phyloP scores from a whole-genome alignment of 495 filamentous ascomycete genomes.

The Lasiosphaeris hirsuta region DNA sequence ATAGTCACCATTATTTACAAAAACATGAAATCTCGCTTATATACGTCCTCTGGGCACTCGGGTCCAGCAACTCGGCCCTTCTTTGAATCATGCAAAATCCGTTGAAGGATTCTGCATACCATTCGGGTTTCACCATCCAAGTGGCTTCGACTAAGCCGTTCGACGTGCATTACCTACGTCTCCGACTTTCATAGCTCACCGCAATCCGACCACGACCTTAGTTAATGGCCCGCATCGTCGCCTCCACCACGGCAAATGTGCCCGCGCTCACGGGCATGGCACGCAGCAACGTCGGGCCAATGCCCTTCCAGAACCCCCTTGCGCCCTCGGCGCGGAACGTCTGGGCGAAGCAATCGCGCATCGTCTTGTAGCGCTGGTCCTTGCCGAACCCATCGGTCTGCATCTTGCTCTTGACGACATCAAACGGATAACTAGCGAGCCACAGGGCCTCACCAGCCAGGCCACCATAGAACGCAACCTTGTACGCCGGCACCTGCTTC shows the following conservation, averaged over 20 bases:
- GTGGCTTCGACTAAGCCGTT: too few species aligned
- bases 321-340: slow-evolving; percentile 73
- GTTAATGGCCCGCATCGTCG: slow-evolving; percentile 59
- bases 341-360: slow-evolving; percentile 88
- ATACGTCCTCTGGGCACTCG: neutral
- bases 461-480: slow-evolving; percentile 89
- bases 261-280: slow-evolving; percentile 97
- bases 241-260: slow-evolving; percentile 82
- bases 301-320: slow-evolving; percentile 92
- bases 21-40: neutral
- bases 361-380: slow-evolving; percentile 66
- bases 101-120: neutral
- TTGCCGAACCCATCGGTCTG: slow-evolving; percentile 84
- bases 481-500: slow-evolving; percentile 72
- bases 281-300: slow-evolving; percentile 88
- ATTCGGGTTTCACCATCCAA: too few species aligned
- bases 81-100: neutral
- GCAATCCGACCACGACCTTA: slow-evolving; percentile 14
- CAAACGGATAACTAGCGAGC: slow-evolving; percentile 89
- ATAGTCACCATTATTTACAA: slow-evolving; percentile 18
- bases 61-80: too few species aligned
- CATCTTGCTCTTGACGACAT: slow-evolving; percentile 99
- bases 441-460: slow-evolving; percentile 91
- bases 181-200: neutral
- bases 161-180: too few species aligned